phyloP scores from a whole-genome alignment of 1,284 basidiomycete genomes.

The Violaceomyces palustris region DNA sequence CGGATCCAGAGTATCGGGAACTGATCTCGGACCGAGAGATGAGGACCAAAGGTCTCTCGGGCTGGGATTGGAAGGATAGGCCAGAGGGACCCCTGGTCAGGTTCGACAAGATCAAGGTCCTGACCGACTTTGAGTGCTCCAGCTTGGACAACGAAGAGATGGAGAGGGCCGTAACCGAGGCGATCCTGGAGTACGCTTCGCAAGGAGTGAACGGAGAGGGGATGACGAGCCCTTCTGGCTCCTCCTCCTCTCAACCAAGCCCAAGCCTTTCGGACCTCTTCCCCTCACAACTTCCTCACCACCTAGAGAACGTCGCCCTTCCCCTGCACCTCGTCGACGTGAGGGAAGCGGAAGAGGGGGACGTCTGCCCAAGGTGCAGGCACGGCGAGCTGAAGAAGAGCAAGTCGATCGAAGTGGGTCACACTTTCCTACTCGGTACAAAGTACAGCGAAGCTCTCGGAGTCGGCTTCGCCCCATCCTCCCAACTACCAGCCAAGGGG shows the following conservation, averaged over 20 bases:
- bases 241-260: not conserved
- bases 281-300: constrained; percentile 15
- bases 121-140: constrained; percentile 29
- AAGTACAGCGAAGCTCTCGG: constrained; percentile 48
- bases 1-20: not conserved
- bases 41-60: no score
- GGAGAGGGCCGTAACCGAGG: constrained; percentile 17
- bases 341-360: constrained; percentile 19
- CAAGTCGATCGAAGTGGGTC: constrained; percentile 52
- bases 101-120: constrained; percentile 19
- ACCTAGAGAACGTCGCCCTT: constrained; percentile 3
- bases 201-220: no score
- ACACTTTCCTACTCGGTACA: constrained; percentile 53
- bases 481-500: not conserved
- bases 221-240: no score
- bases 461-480: constrained; percentile 16
- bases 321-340: constrained; percentile 19
- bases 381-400: constrained; percentile 16
- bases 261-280: constrained; percentile 21
- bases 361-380: constrained; percentile 38
- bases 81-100: constrained; percentile 38
- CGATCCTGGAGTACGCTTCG: constrained; percentile 13
- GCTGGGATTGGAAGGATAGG: constrained; percentile 45
- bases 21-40: not conserved
- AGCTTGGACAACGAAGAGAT: constrained; percentile 28